A percentile compares a stretch with the other conserved stretches of the same genome.
Evolutionary conservation across 805 yeast species (phyloP).

Genomic region (Candida rishiriensis): DNA sequence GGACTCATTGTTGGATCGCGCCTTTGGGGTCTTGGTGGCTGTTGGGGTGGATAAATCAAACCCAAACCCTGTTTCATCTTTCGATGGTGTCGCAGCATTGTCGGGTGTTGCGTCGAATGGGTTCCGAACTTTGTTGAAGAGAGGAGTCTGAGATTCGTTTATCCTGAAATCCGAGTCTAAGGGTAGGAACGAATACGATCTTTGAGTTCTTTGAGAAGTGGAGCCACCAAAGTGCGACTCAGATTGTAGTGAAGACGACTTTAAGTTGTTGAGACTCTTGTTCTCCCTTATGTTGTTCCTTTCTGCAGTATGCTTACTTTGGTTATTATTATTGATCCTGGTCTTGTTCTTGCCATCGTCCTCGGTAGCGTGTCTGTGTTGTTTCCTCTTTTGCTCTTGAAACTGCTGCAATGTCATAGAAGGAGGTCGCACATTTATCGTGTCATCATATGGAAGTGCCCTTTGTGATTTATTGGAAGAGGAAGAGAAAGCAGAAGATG

Average conservation of each 20-base stretch:
- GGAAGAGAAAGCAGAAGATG: too few species aligned
- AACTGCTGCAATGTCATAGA: background rate
- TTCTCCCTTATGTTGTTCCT: background rate
- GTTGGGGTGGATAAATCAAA: background rate
- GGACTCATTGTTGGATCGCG: background rate
- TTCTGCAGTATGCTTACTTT: too few species aligned
- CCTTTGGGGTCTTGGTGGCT: background rate
- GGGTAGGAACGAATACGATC: background rate
- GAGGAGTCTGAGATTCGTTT: constrained; percentile 21
- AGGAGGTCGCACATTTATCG: background rate
- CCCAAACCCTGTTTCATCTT: background rate
- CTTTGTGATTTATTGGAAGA: background rate
- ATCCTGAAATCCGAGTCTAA: constrained; percentile 4
- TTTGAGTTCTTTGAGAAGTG: too few species aligned
- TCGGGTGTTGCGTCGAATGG: constrained; percentile 35
- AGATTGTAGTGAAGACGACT: background rate
- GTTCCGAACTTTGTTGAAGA: constrained; percentile 28
- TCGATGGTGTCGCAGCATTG: constrained; percentile 14
- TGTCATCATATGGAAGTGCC: background rate
- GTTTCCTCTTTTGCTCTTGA: background rate
- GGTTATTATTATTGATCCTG: too few species aligned
- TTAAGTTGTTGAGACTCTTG: background rate
- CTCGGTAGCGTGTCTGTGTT: background rate
- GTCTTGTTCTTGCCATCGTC: too few species aligned
- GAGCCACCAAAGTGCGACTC: too few species aligned